Percentiles rank a stretch among this genome's conserved stretches.
Conservation (phyloP, 805 yeast species). For the Pichia membranifaciens region DNA sequence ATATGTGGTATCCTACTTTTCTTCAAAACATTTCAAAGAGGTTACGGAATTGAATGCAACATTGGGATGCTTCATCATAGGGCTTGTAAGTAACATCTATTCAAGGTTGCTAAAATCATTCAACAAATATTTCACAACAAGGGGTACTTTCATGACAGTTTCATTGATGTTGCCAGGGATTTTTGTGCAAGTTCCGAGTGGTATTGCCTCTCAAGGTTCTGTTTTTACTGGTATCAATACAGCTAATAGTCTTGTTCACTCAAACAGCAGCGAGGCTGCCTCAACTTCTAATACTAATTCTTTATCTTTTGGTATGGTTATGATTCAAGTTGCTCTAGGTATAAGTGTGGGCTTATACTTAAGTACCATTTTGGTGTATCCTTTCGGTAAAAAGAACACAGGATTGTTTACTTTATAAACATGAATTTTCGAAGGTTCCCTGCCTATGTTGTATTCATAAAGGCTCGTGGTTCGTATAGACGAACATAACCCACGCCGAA, state of each 20-base stretch:
- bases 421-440: not conserved
- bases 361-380: conserved; percentile 85
- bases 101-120: conserved; percentile 77
- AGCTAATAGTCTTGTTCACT: conserved; percentile 61
- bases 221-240: conserved; percentile 70
- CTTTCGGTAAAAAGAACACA: conserved; percentile 84
- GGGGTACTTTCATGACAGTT: conserved; percentile 58
- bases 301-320: conserved; percentile 66
- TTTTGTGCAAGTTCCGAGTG: conserved; percentile 91
- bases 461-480: too few relatives aligned
- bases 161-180: conserved; percentile 95
- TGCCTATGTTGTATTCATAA: not conserved
- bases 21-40: conserved; percentile 59
- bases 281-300: conserved; percentile 19
- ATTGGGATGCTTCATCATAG: conserved; percentile 86
- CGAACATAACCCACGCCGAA: too few relatives aligned
- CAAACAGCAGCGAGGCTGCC: conserved; percentile 19
- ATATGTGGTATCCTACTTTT: conserved; percentile 74
- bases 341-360: conserved; percentile 91
- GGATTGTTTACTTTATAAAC: conserved; percentile 71
- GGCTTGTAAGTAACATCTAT: conserved; percentile 80
- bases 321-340: conserved; percentile 92
- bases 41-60: conserved; percentile 80
- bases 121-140: conserved; percentile 19
- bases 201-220: conserved; percentile 86